Conservation (phyloP, 768 basidiomycete species). For the Galerina sulciceps region DNA sequence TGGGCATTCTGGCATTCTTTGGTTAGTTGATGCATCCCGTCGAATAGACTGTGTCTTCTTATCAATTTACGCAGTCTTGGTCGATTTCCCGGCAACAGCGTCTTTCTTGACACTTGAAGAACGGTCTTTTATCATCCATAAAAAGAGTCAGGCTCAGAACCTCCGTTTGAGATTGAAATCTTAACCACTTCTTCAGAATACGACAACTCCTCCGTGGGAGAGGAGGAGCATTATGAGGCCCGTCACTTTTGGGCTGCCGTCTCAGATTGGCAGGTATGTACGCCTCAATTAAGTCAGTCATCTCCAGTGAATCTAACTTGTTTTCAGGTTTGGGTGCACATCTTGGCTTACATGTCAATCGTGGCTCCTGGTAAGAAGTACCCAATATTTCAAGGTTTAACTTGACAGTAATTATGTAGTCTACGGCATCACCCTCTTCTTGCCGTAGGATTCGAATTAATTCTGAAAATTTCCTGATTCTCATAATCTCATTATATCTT, state of each 20-base stretch:
- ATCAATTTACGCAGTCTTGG: conserved; percentile 49
- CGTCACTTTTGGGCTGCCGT: conserved; percentile 58
- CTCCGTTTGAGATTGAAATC: not conserved
- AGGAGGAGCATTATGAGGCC: conserved; percentile 62
- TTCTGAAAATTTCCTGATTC: not conserved
- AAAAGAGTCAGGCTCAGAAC: conserved; percentile 49
- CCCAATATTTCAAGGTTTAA: not conserved
- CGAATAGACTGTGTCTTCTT: not conserved
- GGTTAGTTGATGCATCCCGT: no score
- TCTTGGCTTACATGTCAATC: conserved; percentile 62
- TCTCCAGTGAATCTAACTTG: no score
- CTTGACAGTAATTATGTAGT: conserved; percentile 29
- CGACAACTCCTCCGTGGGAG: conserved; percentile 58
- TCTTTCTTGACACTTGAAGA: conserved; percentile 66
- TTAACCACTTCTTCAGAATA: conserved; percentile 42
- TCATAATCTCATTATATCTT: no score
- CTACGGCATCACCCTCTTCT: conserved; percentile 72
- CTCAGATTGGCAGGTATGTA: conserved; percentile 70
- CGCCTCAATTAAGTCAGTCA: no score
- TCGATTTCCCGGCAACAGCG: conserved; percentile 65
- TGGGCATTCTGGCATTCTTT: conserved; percentile 56
- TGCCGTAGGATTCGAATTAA: conserved; percentile 63
- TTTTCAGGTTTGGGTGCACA: conserved; percentile 55
- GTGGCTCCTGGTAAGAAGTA: conserved; percentile 61
- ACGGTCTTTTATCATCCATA: conserved; percentile 54